Percentiles rank a stretch among this genome's conserved stretches.
These are phyloP conservation scores for Pyricularia grisea DNA, from an alignment of 2,329 filamentous ascomycete species.

Conservation along the genomic window DNA sequence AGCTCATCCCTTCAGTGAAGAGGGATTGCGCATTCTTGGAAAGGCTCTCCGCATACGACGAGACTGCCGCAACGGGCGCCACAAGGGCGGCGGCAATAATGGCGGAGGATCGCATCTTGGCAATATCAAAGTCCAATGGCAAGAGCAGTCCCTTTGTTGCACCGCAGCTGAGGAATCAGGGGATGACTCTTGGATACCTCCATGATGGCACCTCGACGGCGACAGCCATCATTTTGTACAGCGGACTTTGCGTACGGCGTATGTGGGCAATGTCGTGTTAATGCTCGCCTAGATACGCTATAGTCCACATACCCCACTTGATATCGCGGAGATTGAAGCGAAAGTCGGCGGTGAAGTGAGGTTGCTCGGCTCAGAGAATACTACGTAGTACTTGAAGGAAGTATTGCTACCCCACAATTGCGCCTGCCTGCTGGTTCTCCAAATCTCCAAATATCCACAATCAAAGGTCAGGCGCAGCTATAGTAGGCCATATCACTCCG, in stretches of 20 bases:
- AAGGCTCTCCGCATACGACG: background rate
- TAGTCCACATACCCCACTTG: background rate
- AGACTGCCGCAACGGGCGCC: background rate
- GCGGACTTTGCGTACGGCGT: background rate
- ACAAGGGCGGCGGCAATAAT: background rate
- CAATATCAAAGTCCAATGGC: background rate
- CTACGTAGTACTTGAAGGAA: background rate
- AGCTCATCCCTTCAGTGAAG: slow-evolving; percentile 2
- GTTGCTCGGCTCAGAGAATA: background rate
- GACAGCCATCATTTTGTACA: background rate
- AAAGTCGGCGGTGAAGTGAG: background rate
- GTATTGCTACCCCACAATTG: background rate
- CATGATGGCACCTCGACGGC: background rate
- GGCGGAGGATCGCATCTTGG: background rate
- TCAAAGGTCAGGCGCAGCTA: background rate
- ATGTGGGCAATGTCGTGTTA: background rate
- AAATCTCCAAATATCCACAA: background rate
- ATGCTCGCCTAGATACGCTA: background rate
- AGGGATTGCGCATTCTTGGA: background rate
- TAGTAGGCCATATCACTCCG: background rate
- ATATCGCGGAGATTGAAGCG: background rate
- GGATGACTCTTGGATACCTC: background rate
- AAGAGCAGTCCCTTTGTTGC: background rate
- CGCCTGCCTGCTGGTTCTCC: background rate
- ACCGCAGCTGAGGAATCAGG: background rate